These are phyloP conservation scores for Pseudopyricularia javanii DNA, from an alignment of 2,329 filamentous ascomycete species.

Conservation along the genomic window DNA sequence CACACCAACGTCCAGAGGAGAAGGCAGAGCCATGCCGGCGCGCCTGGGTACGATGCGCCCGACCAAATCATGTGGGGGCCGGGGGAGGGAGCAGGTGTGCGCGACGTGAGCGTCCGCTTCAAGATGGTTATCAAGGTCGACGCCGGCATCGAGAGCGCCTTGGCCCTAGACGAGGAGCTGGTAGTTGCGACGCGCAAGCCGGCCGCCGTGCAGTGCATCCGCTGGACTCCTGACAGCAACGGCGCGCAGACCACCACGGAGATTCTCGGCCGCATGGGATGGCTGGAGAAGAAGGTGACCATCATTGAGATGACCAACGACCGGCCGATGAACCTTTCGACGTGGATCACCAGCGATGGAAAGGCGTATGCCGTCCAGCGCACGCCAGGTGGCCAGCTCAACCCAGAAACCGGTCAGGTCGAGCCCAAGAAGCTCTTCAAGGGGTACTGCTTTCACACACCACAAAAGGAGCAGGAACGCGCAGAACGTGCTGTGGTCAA, in stretches of 20 bases:
- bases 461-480: conserved; percentile 42
- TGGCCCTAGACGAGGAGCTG: conserved; percentile 86
- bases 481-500: conserved; percentile 77
- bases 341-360: conserved; percentile 85
- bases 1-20: conserved; percentile 50
- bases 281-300: conserved; percentile 65
- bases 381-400: conserved; percentile 27
- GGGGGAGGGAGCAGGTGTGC: conserved; percentile 71
- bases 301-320: conserved; percentile 85
- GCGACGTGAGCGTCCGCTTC: conserved; percentile 83
- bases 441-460: conserved; percentile 81
- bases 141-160: conserved; percentile 76
- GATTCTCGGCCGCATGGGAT: conserved; percentile 74
- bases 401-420: conserved; percentile 26
- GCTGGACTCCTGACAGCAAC: conserved; percentile 75
- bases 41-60: conserved; percentile 38
- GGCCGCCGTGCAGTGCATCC: conserved; percentile 90
- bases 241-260: conserved; percentile 85
- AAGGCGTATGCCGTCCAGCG: conserved; percentile 85
- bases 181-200: conserved; percentile 86
- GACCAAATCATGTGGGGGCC: conserved; percentile 60
- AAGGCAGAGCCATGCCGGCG: conserved; percentile 47
- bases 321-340: conserved; percentile 87
- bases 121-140: conserved; percentile 98
- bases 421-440: conserved; percentile 63